Percentiles rank a stretch among this genome's conserved stretches.
Evolutionary conservation across 176 grass and related monocot species (phyloP).

Genomic region (Zoysia pacifica): DNA sequence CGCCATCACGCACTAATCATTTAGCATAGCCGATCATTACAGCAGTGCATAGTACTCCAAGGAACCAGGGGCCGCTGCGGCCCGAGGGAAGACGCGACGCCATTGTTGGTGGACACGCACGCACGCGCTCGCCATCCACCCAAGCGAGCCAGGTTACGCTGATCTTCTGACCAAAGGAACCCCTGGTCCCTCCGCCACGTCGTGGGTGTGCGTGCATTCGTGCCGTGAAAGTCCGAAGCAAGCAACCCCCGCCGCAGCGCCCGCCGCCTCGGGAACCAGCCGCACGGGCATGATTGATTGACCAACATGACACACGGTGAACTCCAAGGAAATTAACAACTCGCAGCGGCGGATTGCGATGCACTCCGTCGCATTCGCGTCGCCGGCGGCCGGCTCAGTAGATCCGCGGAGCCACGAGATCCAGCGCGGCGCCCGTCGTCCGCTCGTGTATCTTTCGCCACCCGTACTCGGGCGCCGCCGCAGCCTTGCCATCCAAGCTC

Average conservation of each 20-base stretch:
- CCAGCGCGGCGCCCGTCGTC: not conserved
- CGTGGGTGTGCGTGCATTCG: not conserved
- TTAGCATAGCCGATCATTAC: not conserved
- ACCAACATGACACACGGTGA: too few relatives aligned
- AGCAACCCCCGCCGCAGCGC: not conserved
- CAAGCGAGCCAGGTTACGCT: not conserved
- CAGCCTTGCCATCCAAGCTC: not conserved
- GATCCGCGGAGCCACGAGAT: not conserved
- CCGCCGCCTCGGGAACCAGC: not conserved
- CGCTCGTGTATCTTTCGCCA: not conserved
- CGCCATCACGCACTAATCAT: slow-evolving; percentile 32
- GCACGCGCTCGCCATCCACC: not conserved
- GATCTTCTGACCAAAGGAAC: not conserved
- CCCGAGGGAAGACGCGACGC: slow-evolving; percentile 5
- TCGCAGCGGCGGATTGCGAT: not conserved
- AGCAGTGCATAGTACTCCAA: not conserved
- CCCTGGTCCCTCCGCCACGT: not conserved
- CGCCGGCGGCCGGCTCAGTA: not conserved
- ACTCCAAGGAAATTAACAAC: not conserved
- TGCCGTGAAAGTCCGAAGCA: not conserved
- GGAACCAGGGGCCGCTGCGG: not conserved
- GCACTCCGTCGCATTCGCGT: not conserved
- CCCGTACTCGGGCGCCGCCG: not conserved
- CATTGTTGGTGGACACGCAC: too few relatives aligned
- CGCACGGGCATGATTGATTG: too few relatives aligned